Evolutionary conservation across 129 eudicot genomes (phyloP).

Genomic region (Mikania micrantha): DNA sequence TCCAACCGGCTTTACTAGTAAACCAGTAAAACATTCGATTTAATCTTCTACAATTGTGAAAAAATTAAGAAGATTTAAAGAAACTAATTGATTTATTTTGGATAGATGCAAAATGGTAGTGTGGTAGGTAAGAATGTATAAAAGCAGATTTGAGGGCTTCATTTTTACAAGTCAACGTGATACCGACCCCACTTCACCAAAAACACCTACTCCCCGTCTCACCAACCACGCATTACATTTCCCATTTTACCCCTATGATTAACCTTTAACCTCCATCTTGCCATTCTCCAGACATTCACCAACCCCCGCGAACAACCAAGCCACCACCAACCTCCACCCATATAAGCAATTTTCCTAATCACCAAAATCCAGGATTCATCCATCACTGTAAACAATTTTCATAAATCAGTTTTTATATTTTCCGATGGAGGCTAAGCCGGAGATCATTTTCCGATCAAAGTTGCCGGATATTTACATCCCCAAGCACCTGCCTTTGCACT

Average conservation of each 20-base stretch:
- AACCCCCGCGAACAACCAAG: slow-evolving; percentile 30
- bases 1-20: too few relatives aligned
- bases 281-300: slow-evolving; percentile 38
- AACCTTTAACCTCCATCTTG: slow-evolving; percentile 16
- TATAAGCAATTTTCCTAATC: slow-evolving; percentile 20
- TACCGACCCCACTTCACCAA: slow-evolving; percentile 32
- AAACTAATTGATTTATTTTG: background rate
- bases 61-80: background rate
- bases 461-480: slow-evolving; percentile 87
- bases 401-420: background rate
- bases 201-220: slow-evolving; percentile 30
- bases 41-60: too few relatives aligned
- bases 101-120: background rate
- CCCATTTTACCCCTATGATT: slow-evolving; percentile 14
- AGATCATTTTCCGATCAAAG: slow-evolving; percentile 59
- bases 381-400: background rate
- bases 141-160: too few relatives aligned
- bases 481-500: slow-evolving; percentile 68
- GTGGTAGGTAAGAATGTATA: slow-evolving; percentile 38
- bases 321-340: slow-evolving; percentile 26
- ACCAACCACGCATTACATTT: slow-evolving; percentile 35
- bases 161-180: slow-evolving; percentile 26
- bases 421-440: slow-evolving; percentile 17
- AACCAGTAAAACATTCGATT: too few relatives aligned
- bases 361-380: background rate